Percentiles rank a stretch among this genome's conserved stretches.
These are phyloP conservation scores for Arctostaphylos glauca DNA, from an alignment of 148 eudicot genomes.

Conservation along the genomic window DNA sequence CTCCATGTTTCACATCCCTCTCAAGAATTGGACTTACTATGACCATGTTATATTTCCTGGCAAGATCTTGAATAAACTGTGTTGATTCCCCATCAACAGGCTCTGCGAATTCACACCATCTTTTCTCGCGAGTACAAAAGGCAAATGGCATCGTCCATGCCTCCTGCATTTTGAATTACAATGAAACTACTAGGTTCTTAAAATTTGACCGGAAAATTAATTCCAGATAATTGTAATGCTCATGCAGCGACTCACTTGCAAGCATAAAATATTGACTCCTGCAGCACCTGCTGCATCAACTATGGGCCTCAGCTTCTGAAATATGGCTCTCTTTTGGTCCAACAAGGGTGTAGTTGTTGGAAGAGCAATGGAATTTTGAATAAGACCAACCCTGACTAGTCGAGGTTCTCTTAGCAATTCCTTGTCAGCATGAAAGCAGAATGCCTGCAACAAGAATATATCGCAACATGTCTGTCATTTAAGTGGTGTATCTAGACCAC, in stretches of 20 bases:
- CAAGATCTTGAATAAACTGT: constrained; percentile 69
- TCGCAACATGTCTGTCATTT: too few relatives aligned
- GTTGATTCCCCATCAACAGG: constrained; percentile 90
- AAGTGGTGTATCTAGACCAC: too few relatives aligned
- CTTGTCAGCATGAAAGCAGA: constrained; percentile 70
- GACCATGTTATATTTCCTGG: constrained; percentile 86
- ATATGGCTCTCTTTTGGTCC: constrained; percentile 73
- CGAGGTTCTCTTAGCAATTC: constrained; percentile 79
- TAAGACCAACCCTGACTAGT: constrained; percentile 77
- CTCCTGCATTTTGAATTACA: constrained; percentile 46
- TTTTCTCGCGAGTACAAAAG: constrained; percentile 93
- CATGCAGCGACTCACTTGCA: constrained; percentile 55
- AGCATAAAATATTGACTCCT: constrained; percentile 85
- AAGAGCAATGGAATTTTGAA: constrained; percentile 75
- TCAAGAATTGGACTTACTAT: constrained; percentile 87
- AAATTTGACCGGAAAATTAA: neutral
- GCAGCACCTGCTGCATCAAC: constrained; percentile 92
- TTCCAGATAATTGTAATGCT: neutral
- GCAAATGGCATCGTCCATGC: constrained; percentile 99
- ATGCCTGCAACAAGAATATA: constrained; percentile 45
- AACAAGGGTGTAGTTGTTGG: constrained; percentile 73
- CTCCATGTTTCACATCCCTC: constrained; percentile 87
- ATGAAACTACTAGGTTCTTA: neutral
- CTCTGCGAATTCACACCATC: constrained; percentile 98
- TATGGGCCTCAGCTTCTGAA: constrained; percentile 72